Evolutionary conservation across 176 grass and related monocot genomes (phyloP).

Genomic region (Zea luxurians): DNA sequence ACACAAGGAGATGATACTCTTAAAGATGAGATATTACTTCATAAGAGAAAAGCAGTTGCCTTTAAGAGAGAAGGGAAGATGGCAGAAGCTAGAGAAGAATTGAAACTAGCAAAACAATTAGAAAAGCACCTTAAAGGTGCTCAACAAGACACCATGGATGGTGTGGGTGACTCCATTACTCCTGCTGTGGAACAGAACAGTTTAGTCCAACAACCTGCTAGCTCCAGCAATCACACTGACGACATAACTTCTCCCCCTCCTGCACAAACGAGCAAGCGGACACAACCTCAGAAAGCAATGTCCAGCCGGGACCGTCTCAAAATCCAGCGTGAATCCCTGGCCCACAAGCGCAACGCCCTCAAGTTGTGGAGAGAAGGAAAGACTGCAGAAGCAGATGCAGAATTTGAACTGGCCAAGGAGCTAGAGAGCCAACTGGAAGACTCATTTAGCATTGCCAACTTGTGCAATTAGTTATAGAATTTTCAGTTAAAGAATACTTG

Average conservation of each 20-base stretch:
- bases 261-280: conserved; percentile 40
- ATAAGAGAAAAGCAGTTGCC: conserved; percentile 77
- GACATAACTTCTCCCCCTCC: conserved; percentile 20
- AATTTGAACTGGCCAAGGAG: conserved; percentile 81
- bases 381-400: conserved; percentile 73
- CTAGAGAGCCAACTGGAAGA: conserved; percentile 88
- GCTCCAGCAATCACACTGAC: conserved; percentile 8
- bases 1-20: conserved; percentile 45
- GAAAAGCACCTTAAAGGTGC: conserved; percentile 57
- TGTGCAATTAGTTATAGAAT: neutral
- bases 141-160: conserved; percentile 35
- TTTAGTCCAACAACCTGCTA: conserved; percentile 36
- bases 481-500: conserved; percentile 1
- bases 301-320: conserved; percentile 77
- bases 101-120: conserved; percentile 79
- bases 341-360: conserved; percentile 86
- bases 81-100: conserved; percentile 77
- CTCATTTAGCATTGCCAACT: neutral
- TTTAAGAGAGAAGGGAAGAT: conserved; percentile 91
- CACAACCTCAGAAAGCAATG: conserved; percentile 56
- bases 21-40: conserved; percentile 74
- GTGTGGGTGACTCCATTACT: conserved; percentile 2
- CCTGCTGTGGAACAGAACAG: conserved; percentile 31
- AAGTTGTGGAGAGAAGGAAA: conserved; percentile 90
- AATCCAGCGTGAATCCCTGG: conserved; percentile 86